Evolutionary conservation across 768 basidiomycete species (phyloP).

Genomic region (Rhizopogon salebrosus): DNA sequence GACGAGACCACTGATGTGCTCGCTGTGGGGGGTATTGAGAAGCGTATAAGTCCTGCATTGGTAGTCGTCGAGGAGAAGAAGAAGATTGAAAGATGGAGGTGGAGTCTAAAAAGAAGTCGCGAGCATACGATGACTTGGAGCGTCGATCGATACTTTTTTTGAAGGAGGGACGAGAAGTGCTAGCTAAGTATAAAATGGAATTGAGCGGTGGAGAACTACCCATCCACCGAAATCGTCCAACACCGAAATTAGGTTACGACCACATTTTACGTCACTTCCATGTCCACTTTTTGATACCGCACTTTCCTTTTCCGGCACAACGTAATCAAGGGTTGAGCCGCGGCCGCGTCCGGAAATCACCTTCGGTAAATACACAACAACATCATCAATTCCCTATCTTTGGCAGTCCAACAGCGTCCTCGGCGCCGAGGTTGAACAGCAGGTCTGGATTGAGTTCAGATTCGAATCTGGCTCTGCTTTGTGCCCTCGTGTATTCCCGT

Average conservation of each 20-base stretch:
- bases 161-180: not conserved
- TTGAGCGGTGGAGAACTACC: slow-evolving; percentile 28
- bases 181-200: slow-evolving; percentile 32
- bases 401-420: slow-evolving; percentile 28
- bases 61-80: slow-evolving; percentile 31
- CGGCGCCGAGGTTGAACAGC: slow-evolving; percentile 34
- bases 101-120: slow-evolving; percentile 18
- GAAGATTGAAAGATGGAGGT: slow-evolving; percentile 25
- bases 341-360: slow-evolving; percentile 36
- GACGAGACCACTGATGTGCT: slow-evolving; percentile 38
- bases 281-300: slow-evolving; percentile 28
- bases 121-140: slow-evolving; percentile 19
- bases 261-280: slow-evolving; percentile 24
- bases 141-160: slow-evolving; percentile 24
- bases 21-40: slow-evolving; percentile 31
- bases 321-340: slow-evolving; percentile 33
- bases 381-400: slow-evolving; percentile 15
- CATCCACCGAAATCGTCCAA: slow-evolving; percentile 24
- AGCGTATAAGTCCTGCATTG: slow-evolving; percentile 45
- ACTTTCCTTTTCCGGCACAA: slow-evolving; percentile 21
- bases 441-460: slow-evolving; percentile 11
- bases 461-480: slow-evolving; percentile 27
- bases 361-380: slow-evolving; percentile 29
- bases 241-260: slow-evolving; percentile 25
- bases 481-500: slow-evolving; percentile 2